Evolutionary conservation across 2,329 filamentous ascomycete genomes (phyloP).

Genomic region (Diaporthe ilicicola): DNA sequence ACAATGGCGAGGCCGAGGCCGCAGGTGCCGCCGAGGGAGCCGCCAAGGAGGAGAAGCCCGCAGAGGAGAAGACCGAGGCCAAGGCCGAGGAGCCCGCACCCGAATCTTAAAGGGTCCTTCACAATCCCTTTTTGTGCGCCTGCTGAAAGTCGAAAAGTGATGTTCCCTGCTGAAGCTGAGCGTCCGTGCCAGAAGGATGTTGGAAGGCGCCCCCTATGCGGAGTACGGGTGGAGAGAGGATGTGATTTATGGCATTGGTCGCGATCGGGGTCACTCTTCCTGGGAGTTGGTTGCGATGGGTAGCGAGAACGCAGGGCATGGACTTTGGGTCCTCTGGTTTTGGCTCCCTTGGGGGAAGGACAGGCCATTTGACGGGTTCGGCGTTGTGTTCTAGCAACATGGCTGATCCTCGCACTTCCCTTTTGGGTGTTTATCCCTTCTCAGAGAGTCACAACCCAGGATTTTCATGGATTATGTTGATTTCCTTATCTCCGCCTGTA

Average conservation of each 20-base stretch:
- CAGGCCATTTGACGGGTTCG: constrained; percentile 16
- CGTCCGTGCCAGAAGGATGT: constrained; percentile 28
- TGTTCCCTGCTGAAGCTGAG: constrained; percentile 28
- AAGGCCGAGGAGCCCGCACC: constrained; percentile 55
- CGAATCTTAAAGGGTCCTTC: constrained; percentile 58
- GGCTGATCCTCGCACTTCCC: constrained; percentile 23
- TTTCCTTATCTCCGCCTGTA: constrained; percentile 35
- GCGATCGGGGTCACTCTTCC: constrained; percentile 44
- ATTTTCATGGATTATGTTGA: constrained; percentile 34
- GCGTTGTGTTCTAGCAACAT: constrained; percentile 27
- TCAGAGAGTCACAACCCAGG: constrained; percentile 31
- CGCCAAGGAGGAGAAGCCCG: constrained; percentile 64
- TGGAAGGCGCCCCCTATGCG: constrained; percentile 31
- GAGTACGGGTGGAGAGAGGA: constrained; percentile 31
- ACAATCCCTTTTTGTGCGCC: constrained; percentile 28
- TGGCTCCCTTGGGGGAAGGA: constrained; percentile 38
- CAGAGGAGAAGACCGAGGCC: constrained; percentile 65
- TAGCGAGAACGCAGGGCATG: constrained; percentile 51
- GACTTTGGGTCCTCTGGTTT: constrained; percentile 43
- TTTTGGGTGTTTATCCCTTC: constrained; percentile 10
- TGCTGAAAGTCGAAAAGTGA: constrained; percentile 30
- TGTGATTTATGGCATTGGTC: constrained; percentile 39
- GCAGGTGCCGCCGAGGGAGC: constrained; percentile 61
- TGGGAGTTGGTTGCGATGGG: constrained; percentile 48
- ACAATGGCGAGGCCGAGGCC: constrained; percentile 80